Percentiles rank a stretch among this genome's conserved stretches.
Evolutionary conservation across 1,139 yeast genomes (phyloP).

Genomic region (Arxiozyma heterogenica): DNA sequence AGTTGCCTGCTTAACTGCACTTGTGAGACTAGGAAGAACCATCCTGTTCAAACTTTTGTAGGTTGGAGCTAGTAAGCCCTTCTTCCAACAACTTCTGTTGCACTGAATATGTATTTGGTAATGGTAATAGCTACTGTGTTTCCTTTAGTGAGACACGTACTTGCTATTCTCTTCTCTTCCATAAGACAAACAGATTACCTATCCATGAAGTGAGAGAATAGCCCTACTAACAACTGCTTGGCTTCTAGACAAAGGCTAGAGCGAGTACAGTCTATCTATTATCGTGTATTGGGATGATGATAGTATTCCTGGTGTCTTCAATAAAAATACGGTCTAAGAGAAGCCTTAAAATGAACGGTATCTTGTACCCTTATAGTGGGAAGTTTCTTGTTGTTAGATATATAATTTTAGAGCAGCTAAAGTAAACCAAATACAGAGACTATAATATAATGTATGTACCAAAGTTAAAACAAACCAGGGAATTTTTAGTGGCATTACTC

Average conservation of each 20-base stretch:
- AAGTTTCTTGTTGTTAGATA: no score
- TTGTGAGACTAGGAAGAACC: background rate
- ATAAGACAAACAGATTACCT: background rate
- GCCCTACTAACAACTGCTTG: background rate
- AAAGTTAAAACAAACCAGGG: background rate
- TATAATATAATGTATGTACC: constrained; percentile 15
- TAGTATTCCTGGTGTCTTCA: background rate
- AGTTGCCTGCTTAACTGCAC: background rate
- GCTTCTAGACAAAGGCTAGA: background rate
- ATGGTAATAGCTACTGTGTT: background rate
- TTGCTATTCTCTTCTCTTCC: background rate
- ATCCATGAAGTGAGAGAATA: background rate
- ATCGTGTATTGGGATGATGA: background rate
- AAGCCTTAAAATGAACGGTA: background rate
- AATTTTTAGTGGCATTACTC: background rate
- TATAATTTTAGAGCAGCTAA: background rate
- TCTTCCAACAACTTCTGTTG: background rate
- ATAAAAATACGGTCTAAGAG: background rate
- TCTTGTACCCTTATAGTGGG: background rate
- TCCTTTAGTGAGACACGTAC: background rate
- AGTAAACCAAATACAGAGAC: constrained; percentile 9
- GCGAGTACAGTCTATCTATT: background rate
- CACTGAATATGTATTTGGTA: background rate
- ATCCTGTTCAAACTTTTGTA: background rate
- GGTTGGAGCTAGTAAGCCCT: background rate